Conservation (phyloP, 306 rosid genomes). For the Fragaria iinumae region DNA sequence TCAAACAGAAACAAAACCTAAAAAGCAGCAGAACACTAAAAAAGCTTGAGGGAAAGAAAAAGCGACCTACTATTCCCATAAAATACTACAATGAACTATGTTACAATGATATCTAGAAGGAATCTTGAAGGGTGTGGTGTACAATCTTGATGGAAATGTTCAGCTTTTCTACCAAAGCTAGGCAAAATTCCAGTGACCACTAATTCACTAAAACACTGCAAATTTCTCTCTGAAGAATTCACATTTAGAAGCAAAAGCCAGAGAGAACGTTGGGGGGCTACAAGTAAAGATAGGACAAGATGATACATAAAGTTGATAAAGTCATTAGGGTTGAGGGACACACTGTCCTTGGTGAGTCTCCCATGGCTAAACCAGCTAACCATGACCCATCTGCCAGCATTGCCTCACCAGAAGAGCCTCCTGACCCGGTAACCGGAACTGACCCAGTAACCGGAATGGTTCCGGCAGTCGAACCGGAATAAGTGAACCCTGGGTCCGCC, state of each 20-base stretch:
- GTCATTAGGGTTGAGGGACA: conserved; percentile 23
- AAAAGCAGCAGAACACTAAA: background rate
- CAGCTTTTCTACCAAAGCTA: conserved; percentile 39
- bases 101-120: conserved; percentile 28
- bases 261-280: conserved; percentile 8
- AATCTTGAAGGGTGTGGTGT: conserved; percentile 42
- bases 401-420: conserved; percentile 31
- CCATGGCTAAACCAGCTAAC: conserved; percentile 98
- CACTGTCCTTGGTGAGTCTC: conserved; percentile 48
- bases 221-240: conserved; percentile 36
- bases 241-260: conserved; percentile 39
- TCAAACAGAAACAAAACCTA: background rate
- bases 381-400: conserved; percentile 72
- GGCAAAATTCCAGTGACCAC: conserved; percentile 43
- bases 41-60: background rate
- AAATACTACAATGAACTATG: conserved; percentile 15
- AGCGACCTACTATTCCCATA: conserved; percentile 7
- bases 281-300: conserved; percentile 35
- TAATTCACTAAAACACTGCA: conserved; percentile 16
- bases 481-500: conserved; percentile 26
- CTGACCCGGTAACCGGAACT: conserved; percentile 14
- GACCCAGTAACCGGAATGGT: conserved; percentile 28
- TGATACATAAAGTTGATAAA: conserved; percentile 18
- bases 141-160: conserved; percentile 51
- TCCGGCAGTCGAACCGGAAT: conserved; percentile 12